phyloP scores from a whole-genome alignment of 1,284 basidiomycete species.

The Melampsora americana region DNA sequence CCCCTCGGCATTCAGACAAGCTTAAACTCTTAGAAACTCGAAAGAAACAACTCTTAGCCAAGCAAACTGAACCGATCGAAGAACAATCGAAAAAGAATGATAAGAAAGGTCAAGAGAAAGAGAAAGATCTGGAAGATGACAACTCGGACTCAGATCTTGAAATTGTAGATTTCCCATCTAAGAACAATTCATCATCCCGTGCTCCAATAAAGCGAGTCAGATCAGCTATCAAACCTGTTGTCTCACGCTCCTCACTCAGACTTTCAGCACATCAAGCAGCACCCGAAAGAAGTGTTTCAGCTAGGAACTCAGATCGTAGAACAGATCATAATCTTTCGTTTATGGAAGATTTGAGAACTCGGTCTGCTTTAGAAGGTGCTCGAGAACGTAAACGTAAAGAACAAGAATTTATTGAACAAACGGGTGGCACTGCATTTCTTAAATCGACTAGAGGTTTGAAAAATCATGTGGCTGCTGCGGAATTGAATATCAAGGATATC shows the following conservation, averaged over 20 bases:
- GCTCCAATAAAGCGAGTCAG: background rate
- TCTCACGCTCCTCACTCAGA: background rate
- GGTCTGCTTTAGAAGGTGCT: constrained; percentile 20
- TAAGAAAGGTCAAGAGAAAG: background rate
- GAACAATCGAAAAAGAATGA: too few relatives aligned
- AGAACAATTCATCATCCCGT: background rate
- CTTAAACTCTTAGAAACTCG: background rate
- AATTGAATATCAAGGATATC: constrained; percentile 8
- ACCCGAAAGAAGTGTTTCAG: background rate
- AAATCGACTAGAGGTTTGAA: constrained; percentile 4
- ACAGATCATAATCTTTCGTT: too few relatives aligned
- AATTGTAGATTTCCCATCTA: constrained; percentile 13
- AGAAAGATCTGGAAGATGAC: background rate
- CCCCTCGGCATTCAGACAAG: too few relatives aligned
- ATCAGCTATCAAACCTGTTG: background rate
- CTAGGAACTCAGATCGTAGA: too few relatives aligned
- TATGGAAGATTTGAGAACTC: constrained; percentile 1
- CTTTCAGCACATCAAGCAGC: constrained; percentile 1
- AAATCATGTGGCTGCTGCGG: background rate
- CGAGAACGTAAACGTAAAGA: constrained; percentile 15
- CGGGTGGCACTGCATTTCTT: background rate
- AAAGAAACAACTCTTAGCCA: constrained; percentile 23
- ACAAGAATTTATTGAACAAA: constrained; percentile 19
- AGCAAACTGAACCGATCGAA: constrained; percentile 6
- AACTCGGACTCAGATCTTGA: constrained; percentile 40